These are phyloP conservation scores for Calonectria ilicicola DNA, from an alignment of 2,329 filamentous ascomycete species.

Conservation along the genomic window DNA sequence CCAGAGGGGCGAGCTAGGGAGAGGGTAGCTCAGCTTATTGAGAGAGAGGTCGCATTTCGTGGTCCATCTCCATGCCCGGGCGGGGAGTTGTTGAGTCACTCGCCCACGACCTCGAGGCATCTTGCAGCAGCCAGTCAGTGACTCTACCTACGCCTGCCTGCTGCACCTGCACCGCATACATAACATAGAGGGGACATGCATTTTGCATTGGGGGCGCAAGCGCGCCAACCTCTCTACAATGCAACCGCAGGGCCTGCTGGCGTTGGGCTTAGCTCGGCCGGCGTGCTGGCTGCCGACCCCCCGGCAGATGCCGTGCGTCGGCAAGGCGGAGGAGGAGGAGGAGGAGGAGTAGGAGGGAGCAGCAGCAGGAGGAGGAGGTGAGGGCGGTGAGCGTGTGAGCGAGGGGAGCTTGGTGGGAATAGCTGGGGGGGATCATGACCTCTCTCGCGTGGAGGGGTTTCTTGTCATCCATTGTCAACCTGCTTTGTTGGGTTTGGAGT, in stretches of 20 bases:
- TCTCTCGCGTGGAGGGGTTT: not conserved
- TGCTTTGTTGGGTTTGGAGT: constrained; percentile 9
- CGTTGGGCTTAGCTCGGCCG: constrained; percentile 1
- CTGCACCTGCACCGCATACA: constrained; percentile 1
- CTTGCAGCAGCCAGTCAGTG: not conserved
- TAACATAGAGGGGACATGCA: constrained; percentile 1
- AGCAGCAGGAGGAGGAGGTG: not conserved
- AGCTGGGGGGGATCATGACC: constrained; percentile 1
- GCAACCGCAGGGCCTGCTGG: not conserved
- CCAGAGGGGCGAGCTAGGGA: not conserved
- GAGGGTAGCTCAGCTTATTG: constrained; percentile 1
- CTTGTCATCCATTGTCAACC: not conserved
- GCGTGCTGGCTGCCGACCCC: not conserved
- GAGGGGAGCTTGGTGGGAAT: constrained; percentile 1
- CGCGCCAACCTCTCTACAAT: constrained; percentile 9
- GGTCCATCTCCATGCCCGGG: not conserved
- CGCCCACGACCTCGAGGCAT: not conserved
- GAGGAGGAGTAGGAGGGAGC: not conserved
- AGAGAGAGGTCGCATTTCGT: not conserved
- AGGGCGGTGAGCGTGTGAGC: constrained; percentile 6
- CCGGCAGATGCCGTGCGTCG: constrained; percentile 6
- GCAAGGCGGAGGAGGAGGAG: not conserved
- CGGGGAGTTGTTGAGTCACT: constrained; percentile 26
- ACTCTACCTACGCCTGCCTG: constrained; percentile 6
- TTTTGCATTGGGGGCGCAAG: constrained; percentile 1